phyloP scores from a whole-genome alignment of 148 eudicot genomes.

The Vaccinium macrocarpon region DNA sequence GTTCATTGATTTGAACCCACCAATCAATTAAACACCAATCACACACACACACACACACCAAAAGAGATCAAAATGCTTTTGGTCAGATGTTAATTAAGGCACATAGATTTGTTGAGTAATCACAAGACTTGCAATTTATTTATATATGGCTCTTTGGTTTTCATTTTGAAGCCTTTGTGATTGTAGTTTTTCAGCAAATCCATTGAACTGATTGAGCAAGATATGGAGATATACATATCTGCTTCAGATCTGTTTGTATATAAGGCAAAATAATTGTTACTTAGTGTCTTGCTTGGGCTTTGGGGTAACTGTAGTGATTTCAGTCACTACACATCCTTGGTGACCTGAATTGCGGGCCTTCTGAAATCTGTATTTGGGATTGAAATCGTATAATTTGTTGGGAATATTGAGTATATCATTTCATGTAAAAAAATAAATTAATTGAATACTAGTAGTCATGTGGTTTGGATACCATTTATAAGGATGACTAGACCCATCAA shows the following conservation, averaged over 20 bases:
- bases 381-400: too few relatives aligned
- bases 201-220: neutral
- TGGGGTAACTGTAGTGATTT: neutral
- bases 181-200: neutral
- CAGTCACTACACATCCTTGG: too few relatives aligned
- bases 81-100: neutral
- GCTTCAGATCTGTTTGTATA: conserved; percentile 1
- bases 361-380: too few relatives aligned
- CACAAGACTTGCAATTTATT: neutral
- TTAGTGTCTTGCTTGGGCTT: neutral
- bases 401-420: too few relatives aligned
- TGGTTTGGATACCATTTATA: too few relatives aligned
- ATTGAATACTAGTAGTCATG: too few relatives aligned
- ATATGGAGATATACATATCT: neutral
- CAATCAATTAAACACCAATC: neutral
- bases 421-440: too few relatives aligned
- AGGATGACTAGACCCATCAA: too few relatives aligned
- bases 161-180: neutral
- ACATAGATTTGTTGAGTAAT: neutral
- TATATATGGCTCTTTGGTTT: neutral
- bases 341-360: too few relatives aligned
- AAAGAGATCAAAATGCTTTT: neutral
- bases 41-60: neutral
- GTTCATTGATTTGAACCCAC: conserved; percentile 17
- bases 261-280: neutral